These are phyloP conservation scores for Tylopilus sp. DNA, from an alignment of 768 basidiomycete genomes.

Conservation along the genomic window DNA sequence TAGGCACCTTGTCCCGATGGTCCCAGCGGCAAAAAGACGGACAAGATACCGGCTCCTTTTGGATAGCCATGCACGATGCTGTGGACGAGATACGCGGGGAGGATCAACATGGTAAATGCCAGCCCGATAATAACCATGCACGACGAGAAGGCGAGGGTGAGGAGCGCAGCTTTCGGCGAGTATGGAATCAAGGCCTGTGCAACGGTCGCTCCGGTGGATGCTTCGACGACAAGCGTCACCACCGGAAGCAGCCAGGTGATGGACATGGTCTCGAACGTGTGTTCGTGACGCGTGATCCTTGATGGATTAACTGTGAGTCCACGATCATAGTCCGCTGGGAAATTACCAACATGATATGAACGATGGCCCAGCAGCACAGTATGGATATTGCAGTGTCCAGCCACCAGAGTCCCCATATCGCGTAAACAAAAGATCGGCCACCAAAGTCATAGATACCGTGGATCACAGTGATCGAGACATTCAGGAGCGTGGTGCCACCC, in stretches of 20 bases:
- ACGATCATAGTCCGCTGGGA: slow-evolving; percentile 15
- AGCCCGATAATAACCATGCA: slow-evolving; percentile 57
- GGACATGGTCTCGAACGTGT: slow-evolving; percentile 54
- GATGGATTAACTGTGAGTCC: not conserved
- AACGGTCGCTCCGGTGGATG: slow-evolving; percentile 63
- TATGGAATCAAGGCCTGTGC: slow-evolving; percentile 45
- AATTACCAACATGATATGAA: slow-evolving; percentile 62
- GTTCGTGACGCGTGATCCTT: slow-evolving; percentile 59
- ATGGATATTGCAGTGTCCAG: slow-evolving; percentile 53
- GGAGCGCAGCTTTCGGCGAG: slow-evolving; percentile 46
- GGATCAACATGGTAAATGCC: slow-evolving; percentile 59
- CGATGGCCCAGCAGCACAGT: slow-evolving; percentile 55
- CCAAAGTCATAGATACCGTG: slow-evolving; percentile 45
- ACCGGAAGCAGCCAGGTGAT: slow-evolving; percentile 73
- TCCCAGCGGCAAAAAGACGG: slow-evolving; percentile 71
- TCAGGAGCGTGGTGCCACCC: slow-evolving; percentile 59
- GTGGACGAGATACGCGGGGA: slow-evolving; percentile 60
- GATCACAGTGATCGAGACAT: slow-evolving; percentile 45
- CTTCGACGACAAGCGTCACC: slow-evolving; percentile 67
- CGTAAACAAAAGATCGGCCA: slow-evolving; percentile 49
- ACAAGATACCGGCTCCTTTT: slow-evolving; percentile 44
- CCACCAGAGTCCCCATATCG: slow-evolving; percentile 71
- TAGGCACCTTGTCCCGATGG: slow-evolving; percentile 69
- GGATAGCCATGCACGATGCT: slow-evolving; percentile 56
- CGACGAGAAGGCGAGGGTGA: slow-evolving; percentile 53